A percentile compares a stretch with the other conserved stretches of the same genome.
These are phyloP conservation scores for Saccharomycopsis hybrid DNA, from an alignment of 1,139 yeast species.

Conservation along the genomic window DNA sequence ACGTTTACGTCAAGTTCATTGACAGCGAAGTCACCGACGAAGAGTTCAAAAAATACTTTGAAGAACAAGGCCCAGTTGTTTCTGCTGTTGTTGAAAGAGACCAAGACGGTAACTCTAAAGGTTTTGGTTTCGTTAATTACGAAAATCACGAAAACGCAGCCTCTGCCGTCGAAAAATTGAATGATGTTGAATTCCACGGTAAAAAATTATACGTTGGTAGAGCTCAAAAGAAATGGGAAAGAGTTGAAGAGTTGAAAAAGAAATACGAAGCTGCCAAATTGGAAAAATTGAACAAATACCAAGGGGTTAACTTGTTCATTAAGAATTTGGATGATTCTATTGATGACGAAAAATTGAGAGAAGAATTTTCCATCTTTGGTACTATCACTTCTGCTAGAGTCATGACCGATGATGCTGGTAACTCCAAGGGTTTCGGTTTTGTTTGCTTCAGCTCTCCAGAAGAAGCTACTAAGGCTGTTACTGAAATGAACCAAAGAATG, in stretches of 20 bases:
- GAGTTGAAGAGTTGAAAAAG: slow-evolving; percentile 92
- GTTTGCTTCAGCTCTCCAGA: slow-evolving; percentile 98
- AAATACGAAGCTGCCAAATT: slow-evolving; percentile 90
- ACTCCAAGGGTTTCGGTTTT: slow-evolving; percentile 97
- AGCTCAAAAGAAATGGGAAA: slow-evolving; percentile 98
- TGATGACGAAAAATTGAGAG: slow-evolving; percentile 86
- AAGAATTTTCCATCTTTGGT: slow-evolving; percentile 92
- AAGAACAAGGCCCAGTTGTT: slow-evolving; percentile 72
- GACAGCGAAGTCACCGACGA: slow-evolving; percentile 65
- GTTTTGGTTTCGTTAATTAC: slow-evolving; percentile 93
- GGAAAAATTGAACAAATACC: slow-evolving; percentile 91
- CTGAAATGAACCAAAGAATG: slow-evolving; percentile 98
- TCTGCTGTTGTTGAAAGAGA: slow-evolving; percentile 81
- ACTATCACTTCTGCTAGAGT: slow-evolving; percentile 94
- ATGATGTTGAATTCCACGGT: slow-evolving; percentile 80
- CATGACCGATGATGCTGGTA: slow-evolving; percentile 91
- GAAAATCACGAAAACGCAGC: slow-evolving; percentile 84
- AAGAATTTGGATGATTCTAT: slow-evolving; percentile 93
- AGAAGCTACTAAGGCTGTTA: slow-evolving; percentile 97
- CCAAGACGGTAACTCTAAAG: slow-evolving; percentile 84
- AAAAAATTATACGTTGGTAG: slow-evolving; percentile 92
- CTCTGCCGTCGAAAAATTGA: slow-evolving; percentile 87
- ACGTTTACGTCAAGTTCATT: slow-evolving; percentile 90
- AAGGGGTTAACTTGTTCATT: slow-evolving; percentile 94
- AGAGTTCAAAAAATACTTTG: slow-evolving; percentile 68